A percentile compares a stretch with the other conserved stretches of the same genome.
These are phyloP conservation scores for Lachnellula willkommii DNA, from an alignment of 2,329 filamentous ascomycete genomes.

Conservation along the genomic window DNA sequence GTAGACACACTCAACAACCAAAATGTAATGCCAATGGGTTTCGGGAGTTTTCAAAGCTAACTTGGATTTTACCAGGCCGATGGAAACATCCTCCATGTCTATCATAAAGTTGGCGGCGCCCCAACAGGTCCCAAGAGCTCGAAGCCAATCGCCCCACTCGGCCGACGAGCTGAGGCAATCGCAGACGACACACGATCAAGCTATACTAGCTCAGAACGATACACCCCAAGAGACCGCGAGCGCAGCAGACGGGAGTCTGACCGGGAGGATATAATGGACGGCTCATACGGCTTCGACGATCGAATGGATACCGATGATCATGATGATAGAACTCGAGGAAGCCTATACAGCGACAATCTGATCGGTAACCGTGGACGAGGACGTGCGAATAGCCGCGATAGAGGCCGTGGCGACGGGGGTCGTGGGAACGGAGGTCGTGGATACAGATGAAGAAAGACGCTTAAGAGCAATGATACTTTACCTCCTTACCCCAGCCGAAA, in stretches of 20 bases:
- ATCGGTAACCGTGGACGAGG: conserved; percentile 17
- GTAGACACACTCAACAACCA: conserved; percentile 74
- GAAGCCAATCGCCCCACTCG: conserved; percentile 20
- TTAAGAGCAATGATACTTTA: not conserved
- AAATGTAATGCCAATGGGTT: conserved; percentile 48
- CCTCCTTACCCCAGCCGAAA: not conserved
- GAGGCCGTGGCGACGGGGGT: conserved; percentile 18
- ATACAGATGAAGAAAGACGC: conserved; percentile 20
- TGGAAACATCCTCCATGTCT: conserved; percentile 67
- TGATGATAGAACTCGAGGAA: conserved; percentile 15
- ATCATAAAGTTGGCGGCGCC: conserved; percentile 51
- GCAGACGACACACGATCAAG: conserved; percentile 18
- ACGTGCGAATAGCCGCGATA: conserved; percentile 17
- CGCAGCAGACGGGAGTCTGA: conserved; percentile 20
- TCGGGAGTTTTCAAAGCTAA: conserved; percentile 1
- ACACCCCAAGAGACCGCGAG: conserved; percentile 21
- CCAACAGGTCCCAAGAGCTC: conserved; percentile 12
- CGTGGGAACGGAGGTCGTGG: conserved; percentile 19
- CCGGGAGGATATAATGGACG: conserved; percentile 30
- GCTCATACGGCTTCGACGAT: conserved; percentile 33
- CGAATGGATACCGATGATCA: conserved; percentile 31
- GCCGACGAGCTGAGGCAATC: conserved; percentile 26
- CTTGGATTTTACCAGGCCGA: conserved; percentile 52
- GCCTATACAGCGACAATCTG: conserved; percentile 31
- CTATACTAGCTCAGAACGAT: conserved; percentile 21